Evolutionary conservation across 2,329 filamentous ascomycete genomes (phyloP).

Genomic region (Penicillium sumatraense): DNA sequence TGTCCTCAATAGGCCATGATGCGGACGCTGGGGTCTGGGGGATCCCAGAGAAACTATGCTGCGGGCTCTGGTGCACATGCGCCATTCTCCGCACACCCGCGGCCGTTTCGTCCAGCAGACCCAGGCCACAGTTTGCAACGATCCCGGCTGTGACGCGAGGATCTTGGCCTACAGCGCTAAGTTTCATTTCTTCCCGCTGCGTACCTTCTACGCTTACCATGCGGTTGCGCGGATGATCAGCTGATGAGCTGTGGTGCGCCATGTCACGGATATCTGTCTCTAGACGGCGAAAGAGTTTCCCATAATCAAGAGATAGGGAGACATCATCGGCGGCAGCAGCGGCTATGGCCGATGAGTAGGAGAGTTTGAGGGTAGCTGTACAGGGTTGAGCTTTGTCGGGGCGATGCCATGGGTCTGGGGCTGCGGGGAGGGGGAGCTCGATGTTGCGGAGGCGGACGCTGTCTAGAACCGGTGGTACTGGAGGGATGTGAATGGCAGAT

Average conservation of each 20-base stretch:
- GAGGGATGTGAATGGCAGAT: slow-evolving; percentile 33
- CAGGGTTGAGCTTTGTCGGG: slow-evolving; percentile 51
- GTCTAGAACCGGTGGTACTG: slow-evolving; percentile 40
- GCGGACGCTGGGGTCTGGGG: slow-evolving; percentile 15
- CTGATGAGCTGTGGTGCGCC: slow-evolving; percentile 22
- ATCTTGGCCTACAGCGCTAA: slow-evolving; percentile 36
- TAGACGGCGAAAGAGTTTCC: slow-evolving; percentile 51
- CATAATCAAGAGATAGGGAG: slow-evolving; percentile 52
- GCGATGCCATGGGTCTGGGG: slow-evolving; percentile 53
- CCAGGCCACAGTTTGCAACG: slow-evolving; percentile 40
- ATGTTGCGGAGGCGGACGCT: slow-evolving; percentile 49
- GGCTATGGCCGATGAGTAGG: slow-evolving; percentile 46
- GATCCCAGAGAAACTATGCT: slow-evolving; percentile 27
- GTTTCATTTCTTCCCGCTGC: slow-evolving; percentile 35
- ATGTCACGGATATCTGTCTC: slow-evolving; percentile 38
- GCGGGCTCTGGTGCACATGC: slow-evolving; percentile 32
- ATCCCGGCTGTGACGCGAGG: slow-evolving; percentile 40
- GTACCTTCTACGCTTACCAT: slow-evolving; percentile 34
- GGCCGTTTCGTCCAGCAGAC: slow-evolving; percentile 42
- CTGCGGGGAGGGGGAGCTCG: slow-evolving; percentile 48
- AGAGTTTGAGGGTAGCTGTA: slow-evolving; percentile 47
- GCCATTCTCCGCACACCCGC: slow-evolving; percentile 40
- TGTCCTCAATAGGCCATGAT: slow-evolving; percentile 30
- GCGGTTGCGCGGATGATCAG: slow-evolving; percentile 25
- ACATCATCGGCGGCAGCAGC: slow-evolving; percentile 51